Evolutionary conservation across 1,139 yeast genomes (phyloP), one percentile per base, ranked within the genome.

Genomic region (Diutina pseudorugosa): DNA sequence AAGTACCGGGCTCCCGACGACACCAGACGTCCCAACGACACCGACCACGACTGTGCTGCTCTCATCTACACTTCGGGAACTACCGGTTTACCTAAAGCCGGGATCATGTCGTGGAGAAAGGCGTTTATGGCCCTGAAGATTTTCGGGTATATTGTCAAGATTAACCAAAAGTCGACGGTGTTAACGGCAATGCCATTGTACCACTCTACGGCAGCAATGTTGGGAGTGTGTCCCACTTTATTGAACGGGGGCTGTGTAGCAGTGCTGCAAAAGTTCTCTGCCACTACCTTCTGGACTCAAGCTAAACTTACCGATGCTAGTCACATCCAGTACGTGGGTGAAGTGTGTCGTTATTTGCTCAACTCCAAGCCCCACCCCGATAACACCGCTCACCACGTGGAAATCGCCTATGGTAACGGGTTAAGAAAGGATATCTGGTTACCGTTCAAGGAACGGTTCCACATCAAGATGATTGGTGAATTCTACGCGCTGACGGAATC

Each of bases 101-200:
- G 96, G 4, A 84, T 88, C 56, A 85, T 91, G 82, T 84, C 95
- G 3, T 90, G 97, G 96, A 76, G 89, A 60, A 91, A 90, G 66
- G 77, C 85, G 2, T 74, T 73, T 57, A 72, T 85, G 72, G 95
- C 96, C 0, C 73, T 89, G 1, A 68, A 76, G 8, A 64, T 86
- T 45, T 89, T 88, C 65, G 89, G 90, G 1, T 75, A 76, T 57
- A 83, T 87, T 52, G 79, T 86, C 73, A 77, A 82, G 56, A 73
- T 89, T 58, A 66, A 69, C n/a, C 57, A 66, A 3, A 62, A 69
- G 2, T 81, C 87, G 21, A 79, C 77, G 11, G 83, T 89, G 7
- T 85, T 86, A 68, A 87, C 96, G 0, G 89, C 96, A 2, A 91
- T 93, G 98, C 98, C 98, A 0, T 70, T 93, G 57, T 93, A 91